Conservation (phyloP, 768 basidiomycete species). For the Collybiopsis luxurians region DNA sequence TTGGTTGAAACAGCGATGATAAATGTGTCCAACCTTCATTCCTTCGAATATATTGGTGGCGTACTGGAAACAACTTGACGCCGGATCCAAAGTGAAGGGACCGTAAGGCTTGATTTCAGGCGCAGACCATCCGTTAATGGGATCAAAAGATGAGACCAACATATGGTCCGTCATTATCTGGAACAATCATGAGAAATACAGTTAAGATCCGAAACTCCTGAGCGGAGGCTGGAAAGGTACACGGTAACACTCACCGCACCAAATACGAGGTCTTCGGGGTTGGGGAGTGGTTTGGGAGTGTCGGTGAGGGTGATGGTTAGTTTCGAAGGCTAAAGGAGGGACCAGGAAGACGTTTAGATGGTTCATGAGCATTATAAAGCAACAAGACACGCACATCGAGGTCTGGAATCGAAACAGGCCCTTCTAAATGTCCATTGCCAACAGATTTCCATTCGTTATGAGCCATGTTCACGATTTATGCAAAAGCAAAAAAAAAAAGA, state of each 20-base stretch:
- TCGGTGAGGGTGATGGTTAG: not conserved
- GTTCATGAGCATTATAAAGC: not conserved
- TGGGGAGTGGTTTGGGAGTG: not conserved
- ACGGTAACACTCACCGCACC: conserved; percentile 1
- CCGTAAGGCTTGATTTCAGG: conserved; percentile 78
- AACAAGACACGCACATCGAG: not conserved
- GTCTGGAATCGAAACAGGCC: not conserved
- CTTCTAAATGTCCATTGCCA: conserved; percentile 7
- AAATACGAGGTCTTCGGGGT: conserved; percentile 2
- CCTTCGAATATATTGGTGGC: conserved; percentile 86
- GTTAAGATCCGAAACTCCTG: too few species aligned
- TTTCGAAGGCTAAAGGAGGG: not conserved
- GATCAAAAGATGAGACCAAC: conserved; percentile 64
- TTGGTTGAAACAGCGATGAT: not conserved
- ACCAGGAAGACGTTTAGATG: not conserved
- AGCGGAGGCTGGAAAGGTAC: not conserved
- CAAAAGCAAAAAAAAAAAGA: not conserved
- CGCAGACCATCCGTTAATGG: conserved; percentile 61
- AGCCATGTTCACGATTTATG: not conserved
- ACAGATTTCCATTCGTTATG: conserved; percentile 5
- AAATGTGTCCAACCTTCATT: conserved; percentile 50
- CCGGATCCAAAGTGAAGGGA: conserved; percentile 67
- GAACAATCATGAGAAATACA: not conserved
- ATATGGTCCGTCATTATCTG: conserved; percentile 75
- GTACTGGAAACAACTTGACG: conserved; percentile 80